Base-by-base conservation (phyloP, 1,284 basidiomycete genomes). In the Heterobasidion occidentale region DNA sequence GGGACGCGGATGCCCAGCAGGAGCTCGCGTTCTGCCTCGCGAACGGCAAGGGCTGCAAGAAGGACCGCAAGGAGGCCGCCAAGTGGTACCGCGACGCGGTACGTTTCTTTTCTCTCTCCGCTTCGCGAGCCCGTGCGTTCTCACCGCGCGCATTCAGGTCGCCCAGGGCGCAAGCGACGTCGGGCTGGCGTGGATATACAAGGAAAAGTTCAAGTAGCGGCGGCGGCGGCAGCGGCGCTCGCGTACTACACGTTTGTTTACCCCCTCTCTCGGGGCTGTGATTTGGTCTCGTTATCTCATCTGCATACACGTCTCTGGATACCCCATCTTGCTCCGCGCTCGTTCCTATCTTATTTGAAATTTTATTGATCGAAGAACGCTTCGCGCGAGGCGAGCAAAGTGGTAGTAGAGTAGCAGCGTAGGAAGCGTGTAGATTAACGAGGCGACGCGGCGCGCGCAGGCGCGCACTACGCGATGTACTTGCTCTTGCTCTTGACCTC, bases 11-110 rank as follows among this genome's bases (percentile, higher is more conserved):
- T 67, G 92, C 92, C 1, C 92, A 94, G 71, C 82, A 83, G 61
- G 90, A 90, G 67, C 78, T 94, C 11, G 93, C 81, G 0, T 94
- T 92, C 65, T 90, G 90, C 68, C 79, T 91, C 46, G 83, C 88
- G 0, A 91, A 92, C 63, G 92, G 90, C 7, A 92, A 88, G 63
- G 92, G 92, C 5, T 91, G 90, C 68, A 94, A 93, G 77, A 94
- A 92, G 73, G 84, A 94, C 70, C 80, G 86, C 64, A 91, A 87
- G 63, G 86, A 86, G 66, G 87, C 93, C 2, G 92, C 93, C 1
- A 86, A 83, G 70, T 95, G 93, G 86, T 95, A 95, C 70, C 83
- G 92, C 15, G 83, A 85, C 55, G 93, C 92, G 27, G 86, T 92
- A 58, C 69, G 80, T 74, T 2, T 2, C 15, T 27, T n/a, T 19